Base-by-base conservation (phyloP, 2,329 filamentous ascomycete genomes). In the Talaromyces sp. region DNA sequence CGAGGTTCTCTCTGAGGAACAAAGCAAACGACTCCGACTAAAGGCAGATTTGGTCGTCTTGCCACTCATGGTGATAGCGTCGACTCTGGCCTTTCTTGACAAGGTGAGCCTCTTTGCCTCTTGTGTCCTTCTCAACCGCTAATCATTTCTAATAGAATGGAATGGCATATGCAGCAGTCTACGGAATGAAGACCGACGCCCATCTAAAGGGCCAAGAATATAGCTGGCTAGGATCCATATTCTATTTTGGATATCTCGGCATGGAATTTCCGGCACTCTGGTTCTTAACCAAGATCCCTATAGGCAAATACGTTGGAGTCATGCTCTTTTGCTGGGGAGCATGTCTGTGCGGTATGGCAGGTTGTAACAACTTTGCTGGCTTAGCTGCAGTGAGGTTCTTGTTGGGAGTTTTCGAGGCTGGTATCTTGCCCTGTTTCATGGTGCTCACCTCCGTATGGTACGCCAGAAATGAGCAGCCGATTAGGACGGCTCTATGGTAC, bases 391-490 rank as follows among this genome's bases (percentile, higher is more conserved):
- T 40, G 11, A 37, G 60, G 1, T 61, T 61, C 31, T 57, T 57
- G 35, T 28, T 61, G n/a, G 60, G 60, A n/a, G 21, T 61, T 25
- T 61, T 61, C 37, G 60, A 61, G 50, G 60, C 60, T 33, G 50
- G 50, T 35, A 54, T 54, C 8, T 54, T 54, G 50, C 50, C 50
- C 2, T 35, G 50, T 12, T 54, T 54, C 28, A 54, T 54, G 50
- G 28, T 54, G 11, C 50, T 54, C 31, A 54, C 50, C 5, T 54
- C 50, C 14, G 50, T 54, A 16, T 54, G 50, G 50, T 54, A 35
- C 31, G 14, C 28, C 21, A 54, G 50, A 12, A 54, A 54, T 3
- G 50, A 54, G 21, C 50, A 54, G 18, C 50, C 50, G 21, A 35
- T 54, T 18, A 54, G 50, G 11, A 54, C 50, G 50, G 50, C 50